These are phyloP conservation scores for Kwoniella dendrophila DNA, from an alignment of 768 basidiomycete genomes.

Conservation along the genomic window DNA sequence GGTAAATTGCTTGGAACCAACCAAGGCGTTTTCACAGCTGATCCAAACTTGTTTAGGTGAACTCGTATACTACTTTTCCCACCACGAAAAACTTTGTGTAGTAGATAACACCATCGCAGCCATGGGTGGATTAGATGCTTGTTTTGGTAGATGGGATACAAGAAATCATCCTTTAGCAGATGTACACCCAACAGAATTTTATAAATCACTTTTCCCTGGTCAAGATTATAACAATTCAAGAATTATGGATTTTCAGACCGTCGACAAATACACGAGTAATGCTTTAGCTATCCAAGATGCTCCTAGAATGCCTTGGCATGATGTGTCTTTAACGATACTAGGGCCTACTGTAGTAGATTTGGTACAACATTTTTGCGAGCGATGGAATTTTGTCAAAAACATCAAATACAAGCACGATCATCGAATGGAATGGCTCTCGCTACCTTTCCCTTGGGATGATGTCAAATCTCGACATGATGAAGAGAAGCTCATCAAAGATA, in stretches of 20 bases:
- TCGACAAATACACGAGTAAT: constrained; percentile 61
- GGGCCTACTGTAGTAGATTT: constrained; percentile 85
- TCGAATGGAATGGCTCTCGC: constrained; percentile 54
- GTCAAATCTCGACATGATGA: constrained; percentile 38
- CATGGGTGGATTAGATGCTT: constrained; percentile 86
- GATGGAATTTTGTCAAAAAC: constrained; percentile 62
- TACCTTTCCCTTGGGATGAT: constrained; percentile 53
- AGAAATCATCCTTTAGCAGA: constrained; percentile 81
- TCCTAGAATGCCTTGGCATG: constrained; percentile 73
- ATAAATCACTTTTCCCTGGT: constrained; percentile 82
- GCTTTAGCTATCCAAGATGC: constrained; percentile 55
- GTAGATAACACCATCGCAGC: constrained; percentile 53
- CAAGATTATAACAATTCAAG: constrained; percentile 61
- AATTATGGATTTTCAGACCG: constrained; percentile 61
- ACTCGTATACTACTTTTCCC: constrained; percentile 51
- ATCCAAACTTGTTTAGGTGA: constrained; percentile 26
- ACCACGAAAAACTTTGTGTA: constrained; percentile 54
- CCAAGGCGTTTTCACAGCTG: neutral
- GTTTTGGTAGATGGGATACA: constrained; percentile 97
- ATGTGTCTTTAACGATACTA: constrained; percentile 63
- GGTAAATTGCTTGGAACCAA: constrained; percentile 11
- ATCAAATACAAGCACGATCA: constrained; percentile 55
- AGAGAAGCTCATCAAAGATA: constrained; percentile 39
- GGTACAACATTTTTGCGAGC: constrained; percentile 87
- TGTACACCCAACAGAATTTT: constrained; percentile 83